Evolutionary conservation across 208 protist genomes (phyloP), one percentile per base, ranked within the genome.

Genomic region (Trypanosoma congolense): DNA sequence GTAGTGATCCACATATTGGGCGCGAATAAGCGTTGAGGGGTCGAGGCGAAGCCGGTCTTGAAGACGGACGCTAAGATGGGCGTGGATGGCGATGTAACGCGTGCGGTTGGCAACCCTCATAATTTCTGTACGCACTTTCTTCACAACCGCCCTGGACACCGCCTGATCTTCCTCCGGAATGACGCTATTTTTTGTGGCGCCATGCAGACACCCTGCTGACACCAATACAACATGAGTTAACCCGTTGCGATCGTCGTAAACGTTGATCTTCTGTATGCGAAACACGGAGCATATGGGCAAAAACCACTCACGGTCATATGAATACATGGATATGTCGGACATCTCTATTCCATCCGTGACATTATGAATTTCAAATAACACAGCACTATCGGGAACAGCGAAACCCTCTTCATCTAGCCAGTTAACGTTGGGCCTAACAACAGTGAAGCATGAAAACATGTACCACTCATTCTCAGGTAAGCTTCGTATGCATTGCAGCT

Each of bases 1-100:
- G 61, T 77, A 94, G 48, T 88, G 69, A 16, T 73, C 56, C 3
- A 90, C 60, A 68, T 94, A 94, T 56, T 94, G 79, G 30, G 70
- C 77, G 16, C 75, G 77, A 1, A 91, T 59, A 36, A 90, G 67
- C n/a, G 79, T 88, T 24, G 74, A 76, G 36, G 83, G 81, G 60
- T 89, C 72, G 42, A 90, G 75, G 10, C 73, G 73, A 33, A 74
- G 69, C 6, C 79, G 78, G 33, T 81, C 69, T 43, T 78, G 73
- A 40, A 80, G 74, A 14, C 60, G 64, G 19, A 85, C 67, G 54
- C 66, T 73, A 10, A 83, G 60, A 44, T 80, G 66, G 5, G 70
- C 14, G 28, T 88, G 60, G 41, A 68, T 63, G 4, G 75, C 74
- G 30, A 91, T 29, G 10, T 63, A 33, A 19, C 71, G 66, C n/a